phyloP scores from a whole-genome alignment of 768 basidiomycete species.

The Plicaturopsis crispa region DNA sequence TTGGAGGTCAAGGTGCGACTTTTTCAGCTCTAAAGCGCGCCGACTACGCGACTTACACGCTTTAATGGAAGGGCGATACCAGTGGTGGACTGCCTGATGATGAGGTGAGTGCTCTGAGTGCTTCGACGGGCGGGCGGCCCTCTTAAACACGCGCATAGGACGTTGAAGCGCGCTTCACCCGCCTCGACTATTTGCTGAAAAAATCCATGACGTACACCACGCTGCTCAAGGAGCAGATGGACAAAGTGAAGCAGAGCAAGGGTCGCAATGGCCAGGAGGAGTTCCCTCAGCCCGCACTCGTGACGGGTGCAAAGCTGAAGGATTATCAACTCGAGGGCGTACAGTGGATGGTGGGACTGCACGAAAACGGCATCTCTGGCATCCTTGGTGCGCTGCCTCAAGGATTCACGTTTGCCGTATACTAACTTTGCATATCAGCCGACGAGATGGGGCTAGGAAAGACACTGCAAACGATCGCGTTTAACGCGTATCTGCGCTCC shows the following conservation, averaged over 20 bases:
- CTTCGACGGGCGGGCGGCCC: no score
- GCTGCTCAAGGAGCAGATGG: slow-evolving; percentile 70
- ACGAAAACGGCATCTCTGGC: slow-evolving; percentile 79
- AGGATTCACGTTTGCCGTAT: neutral
- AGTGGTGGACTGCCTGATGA: no score
- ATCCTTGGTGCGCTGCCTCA: slow-evolving; percentile 51
- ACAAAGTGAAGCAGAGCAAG: slow-evolving; percentile 36
- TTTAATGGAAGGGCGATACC: no score
- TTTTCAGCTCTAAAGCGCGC: no score
- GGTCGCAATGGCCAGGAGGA: slow-evolving; percentile 13
- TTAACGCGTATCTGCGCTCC: slow-evolving; percentile 84
- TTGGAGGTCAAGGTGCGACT: no score
- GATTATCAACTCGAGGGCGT: slow-evolving; percentile 91
- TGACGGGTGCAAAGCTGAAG: slow-evolving; percentile 83
- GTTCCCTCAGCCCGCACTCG: slow-evolving; percentile 67
- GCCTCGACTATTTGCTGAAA: slow-evolving; percentile 62
- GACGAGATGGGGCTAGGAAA: slow-evolving; percentile 97
- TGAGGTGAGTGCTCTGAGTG: no score
- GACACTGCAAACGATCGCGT: slow-evolving; percentile 94
- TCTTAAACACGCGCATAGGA: no score
- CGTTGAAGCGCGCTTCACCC: slow-evolving; percentile 37
- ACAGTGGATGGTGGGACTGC: slow-evolving; percentile 89
- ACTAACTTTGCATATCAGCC: slow-evolving; percentile 35
- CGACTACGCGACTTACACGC: no score
- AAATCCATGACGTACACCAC: slow-evolving; percentile 72